phyloP scores from a whole-genome alignment of 1,139 yeast genomes.

The Suhomyces bokatorum region DNA sequence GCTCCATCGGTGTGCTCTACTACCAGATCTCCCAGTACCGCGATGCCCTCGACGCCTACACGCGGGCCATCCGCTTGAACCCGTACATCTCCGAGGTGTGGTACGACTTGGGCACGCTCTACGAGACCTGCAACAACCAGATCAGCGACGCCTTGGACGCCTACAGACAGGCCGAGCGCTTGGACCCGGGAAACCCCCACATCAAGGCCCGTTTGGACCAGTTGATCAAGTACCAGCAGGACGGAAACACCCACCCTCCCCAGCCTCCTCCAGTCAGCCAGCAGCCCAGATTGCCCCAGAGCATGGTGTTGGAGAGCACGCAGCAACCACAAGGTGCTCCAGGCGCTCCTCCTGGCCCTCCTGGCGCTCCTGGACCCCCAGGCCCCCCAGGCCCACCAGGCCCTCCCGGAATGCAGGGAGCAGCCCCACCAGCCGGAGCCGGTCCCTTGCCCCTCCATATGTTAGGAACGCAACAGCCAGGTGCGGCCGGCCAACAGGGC shows the following conservation, averaged over 20 bases:
- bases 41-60: slow-evolving; percentile 96
- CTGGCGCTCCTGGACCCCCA: slow-evolving; percentile 1
- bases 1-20: slow-evolving; percentile 94
- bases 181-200: slow-evolving; percentile 93
- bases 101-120: slow-evolving; percentile 96
- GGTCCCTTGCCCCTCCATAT: slow-evolving; percentile 9
- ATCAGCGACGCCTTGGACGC: slow-evolving; percentile 94
- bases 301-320: slow-evolving; percentile 55
- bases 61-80: slow-evolving; percentile 90
- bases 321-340: slow-evolving; percentile 30
- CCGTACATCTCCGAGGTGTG: slow-evolving; percentile 97
- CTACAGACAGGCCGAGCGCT: slow-evolving; percentile 90
- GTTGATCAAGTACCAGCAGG: slow-evolving; percentile 72
- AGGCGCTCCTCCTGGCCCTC: slow-evolving; percentile 9
- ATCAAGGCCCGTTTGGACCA: slow-evolving; percentile 91
- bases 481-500: slow-evolving; percentile 10
- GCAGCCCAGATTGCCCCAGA: slow-evolving; percentile 58
- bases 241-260: slow-evolving; percentile 65
- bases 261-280: slow-evolving; percentile 68
- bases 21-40: slow-evolving; percentile 94
- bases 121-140: slow-evolving; percentile 96
- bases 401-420: slow-evolving; percentile 5
- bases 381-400: background rate
- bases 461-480: slow-evolving; percentile 9
- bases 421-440: slow-evolving; percentile 15